Evolutionary conservation across 2,329 filamentous ascomycete genomes (phyloP).

Genomic region (Nemania diffusa): DNA sequence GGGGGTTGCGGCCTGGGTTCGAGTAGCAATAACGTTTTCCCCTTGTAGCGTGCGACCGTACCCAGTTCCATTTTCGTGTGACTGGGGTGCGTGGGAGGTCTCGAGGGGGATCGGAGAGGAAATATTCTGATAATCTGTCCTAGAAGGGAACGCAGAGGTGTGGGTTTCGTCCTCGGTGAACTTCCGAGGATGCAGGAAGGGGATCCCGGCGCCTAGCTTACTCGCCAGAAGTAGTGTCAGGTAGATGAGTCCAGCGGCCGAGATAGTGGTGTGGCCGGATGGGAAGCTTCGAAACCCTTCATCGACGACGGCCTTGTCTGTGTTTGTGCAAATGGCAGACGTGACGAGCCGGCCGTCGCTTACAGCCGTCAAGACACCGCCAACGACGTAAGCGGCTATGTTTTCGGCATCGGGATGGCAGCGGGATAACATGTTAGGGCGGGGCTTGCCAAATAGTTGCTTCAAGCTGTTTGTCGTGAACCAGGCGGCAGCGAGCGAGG

Average conservation of each 20-base stretch:
- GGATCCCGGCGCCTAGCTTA: slow-evolving; percentile 6
- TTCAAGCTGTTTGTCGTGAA: background rate
- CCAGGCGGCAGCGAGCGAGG: background rate
- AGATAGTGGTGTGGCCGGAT: background rate
- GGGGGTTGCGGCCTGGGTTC: slow-evolving; percentile 7
- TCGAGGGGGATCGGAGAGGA: background rate
- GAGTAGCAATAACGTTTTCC: slow-evolving; percentile 2
- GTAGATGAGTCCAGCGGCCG: slow-evolving; percentile 8
- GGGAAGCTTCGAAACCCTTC: background rate
- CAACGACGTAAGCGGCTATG: background rate
- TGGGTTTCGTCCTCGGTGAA: background rate
- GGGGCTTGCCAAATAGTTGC: background rate
- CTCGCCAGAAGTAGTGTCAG: slow-evolving; percentile 9
- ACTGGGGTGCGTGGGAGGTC: background rate
- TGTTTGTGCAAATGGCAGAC: background rate
- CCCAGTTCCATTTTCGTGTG: background rate
- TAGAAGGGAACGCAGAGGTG: background rate
- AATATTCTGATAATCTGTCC: background rate
- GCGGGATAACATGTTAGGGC: background rate
- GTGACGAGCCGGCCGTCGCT: background rate
- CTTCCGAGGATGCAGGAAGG: slow-evolving; percentile 8
- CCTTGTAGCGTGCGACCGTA: background rate
- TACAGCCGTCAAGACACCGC: background rate
- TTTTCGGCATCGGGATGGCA: background rate
- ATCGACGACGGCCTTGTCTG: background rate